Evolutionary conservation across 2,329 filamentous ascomycete genomes (phyloP).

Genomic region (Cercospora berteroae): DNA sequence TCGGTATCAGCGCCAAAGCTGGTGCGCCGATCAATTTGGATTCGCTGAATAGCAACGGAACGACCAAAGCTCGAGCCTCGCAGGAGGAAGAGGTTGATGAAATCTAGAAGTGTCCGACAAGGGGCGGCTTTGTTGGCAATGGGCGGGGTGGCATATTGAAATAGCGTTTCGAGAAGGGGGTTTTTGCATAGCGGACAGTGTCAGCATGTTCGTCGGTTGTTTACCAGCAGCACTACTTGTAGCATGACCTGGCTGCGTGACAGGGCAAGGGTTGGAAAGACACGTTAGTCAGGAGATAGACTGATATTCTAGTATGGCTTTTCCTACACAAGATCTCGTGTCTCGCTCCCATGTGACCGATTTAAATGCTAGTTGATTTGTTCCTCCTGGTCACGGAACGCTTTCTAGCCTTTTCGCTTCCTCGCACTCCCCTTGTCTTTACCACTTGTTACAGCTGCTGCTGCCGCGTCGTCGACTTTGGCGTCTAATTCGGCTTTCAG

Average conservation of each 20-base stretch:
- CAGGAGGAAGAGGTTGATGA: conserved; percentile 39
- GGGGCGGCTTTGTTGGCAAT: background rate
- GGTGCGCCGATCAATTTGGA: conserved; percentile 50
- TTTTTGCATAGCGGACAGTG: conserved; percentile 9
- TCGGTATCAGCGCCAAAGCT: conserved; percentile 64
- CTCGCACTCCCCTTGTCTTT: conserved; percentile 11
- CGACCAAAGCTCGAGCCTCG: conserved; percentile 37
- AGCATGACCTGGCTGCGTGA: background rate
- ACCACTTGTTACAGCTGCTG: conserved; percentile 9
- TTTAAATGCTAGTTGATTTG: background rate
- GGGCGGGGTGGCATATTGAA: background rate
- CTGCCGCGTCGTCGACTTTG: conserved; percentile 16
- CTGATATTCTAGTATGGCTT: background rate
- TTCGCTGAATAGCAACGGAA: conserved; percentile 42
- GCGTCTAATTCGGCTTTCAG: conserved; percentile 23
- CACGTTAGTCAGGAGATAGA: background rate
- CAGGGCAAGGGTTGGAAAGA: background rate
- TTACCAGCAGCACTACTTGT: background rate
- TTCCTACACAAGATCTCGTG: background rate
- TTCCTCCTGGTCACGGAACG: background rate
- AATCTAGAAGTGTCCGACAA: conserved; percentile 29
- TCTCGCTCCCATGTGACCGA: background rate
- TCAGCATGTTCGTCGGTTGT: background rate
- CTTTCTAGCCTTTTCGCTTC: conserved; percentile 1
- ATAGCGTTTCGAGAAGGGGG: background rate